phyloP scores from a whole-genome alignment of 2,329 filamentous ascomycete genomes.

The Sporothrix curviconia region DNA sequence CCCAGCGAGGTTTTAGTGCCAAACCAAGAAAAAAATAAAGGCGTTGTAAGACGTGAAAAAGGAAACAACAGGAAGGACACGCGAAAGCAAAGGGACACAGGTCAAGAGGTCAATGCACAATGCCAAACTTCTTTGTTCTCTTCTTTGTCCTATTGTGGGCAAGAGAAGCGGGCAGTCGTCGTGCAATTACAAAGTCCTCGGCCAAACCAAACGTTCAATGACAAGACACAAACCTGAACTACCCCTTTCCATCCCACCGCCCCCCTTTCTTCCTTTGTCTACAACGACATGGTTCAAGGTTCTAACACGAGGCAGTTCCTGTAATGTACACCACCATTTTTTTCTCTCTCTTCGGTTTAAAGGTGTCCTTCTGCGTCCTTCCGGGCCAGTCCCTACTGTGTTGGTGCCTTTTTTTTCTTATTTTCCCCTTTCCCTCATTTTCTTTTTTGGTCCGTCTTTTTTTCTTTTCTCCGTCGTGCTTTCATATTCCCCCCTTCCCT shows the following conservation, averaged over 20 bases:
- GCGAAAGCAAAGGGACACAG: background rate
- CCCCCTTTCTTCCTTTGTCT: constrained; percentile 18
- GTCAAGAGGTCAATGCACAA: background rate
- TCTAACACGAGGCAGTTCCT: constrained; percentile 22
- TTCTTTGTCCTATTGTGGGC: constrained; percentile 9
- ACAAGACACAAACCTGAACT: background rate
- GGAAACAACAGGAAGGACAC: background rate
- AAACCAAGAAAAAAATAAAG: background rate
- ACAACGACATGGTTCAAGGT: constrained; percentile 37
- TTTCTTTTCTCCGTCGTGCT: too few species aligned
- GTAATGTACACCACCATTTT: background rate
- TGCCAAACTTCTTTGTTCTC: constrained; percentile 9
- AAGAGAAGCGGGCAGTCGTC: background rate
- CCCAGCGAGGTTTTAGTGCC: too few species aligned
- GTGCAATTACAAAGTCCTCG: background rate
- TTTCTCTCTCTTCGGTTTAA: background rate
- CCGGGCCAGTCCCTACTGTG: too few species aligned
- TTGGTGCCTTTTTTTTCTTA: background rate
- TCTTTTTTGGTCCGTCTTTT: background rate
- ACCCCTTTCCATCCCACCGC: constrained; percentile 13
- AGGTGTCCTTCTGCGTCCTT: too few species aligned
- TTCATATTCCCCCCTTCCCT: background rate
- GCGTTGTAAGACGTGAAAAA: background rate
- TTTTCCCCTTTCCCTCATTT: background rate
- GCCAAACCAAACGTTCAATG: background rate